Evolutionary conservation across 164 flowering plant species (phyloP), one percentile per base, ranked within the genome.

Genomic region (Vitis amurensis): DNA sequence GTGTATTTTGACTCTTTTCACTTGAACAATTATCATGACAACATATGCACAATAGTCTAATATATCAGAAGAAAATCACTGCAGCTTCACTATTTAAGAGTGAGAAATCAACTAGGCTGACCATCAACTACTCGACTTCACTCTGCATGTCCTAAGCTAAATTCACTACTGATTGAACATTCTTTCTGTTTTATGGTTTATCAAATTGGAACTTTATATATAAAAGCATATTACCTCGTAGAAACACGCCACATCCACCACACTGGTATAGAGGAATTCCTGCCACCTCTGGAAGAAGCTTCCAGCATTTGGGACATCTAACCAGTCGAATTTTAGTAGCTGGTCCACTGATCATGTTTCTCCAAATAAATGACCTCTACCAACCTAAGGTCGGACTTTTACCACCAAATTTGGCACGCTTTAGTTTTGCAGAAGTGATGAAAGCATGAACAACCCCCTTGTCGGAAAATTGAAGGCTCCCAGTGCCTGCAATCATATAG

Each of bases 201-300:
- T 10, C 19, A 17, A 64, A 64, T 48, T 17, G 11, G 4, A 8
- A 37, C 4, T 37, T 37, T 37, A 37, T 29, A 9, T 17, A 27
- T 49, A 49, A 2, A 37, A 53, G 15, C 60, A 1, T n/a, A n/a
- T 72, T 82, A 92, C 98, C 96, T 91, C 73, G 83, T 13, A 92
- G 93, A 76, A 75, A 31, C 3, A 85, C 70, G 9, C 73, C 78
- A 68, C 98, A 92, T 71, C 90, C 94, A 50, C 98, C 98, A 76
- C 98, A 92, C 72, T 75, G 68, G 73, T 91, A 92, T 10, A 92
- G 66, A 23, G 86, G 82, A 81, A 85, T 23, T 49, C 84, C 74
- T 5, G 86, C 66, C 56, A 67, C 55, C 78, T 92, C 98, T 9
- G 82, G 79, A 68, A 92, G 93, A 76, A 89, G 61, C 63, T 60